phyloP scores from a whole-genome alignment of 2,329 filamentous ascomycete species.

The Fusarium xyrophilum region DNA sequence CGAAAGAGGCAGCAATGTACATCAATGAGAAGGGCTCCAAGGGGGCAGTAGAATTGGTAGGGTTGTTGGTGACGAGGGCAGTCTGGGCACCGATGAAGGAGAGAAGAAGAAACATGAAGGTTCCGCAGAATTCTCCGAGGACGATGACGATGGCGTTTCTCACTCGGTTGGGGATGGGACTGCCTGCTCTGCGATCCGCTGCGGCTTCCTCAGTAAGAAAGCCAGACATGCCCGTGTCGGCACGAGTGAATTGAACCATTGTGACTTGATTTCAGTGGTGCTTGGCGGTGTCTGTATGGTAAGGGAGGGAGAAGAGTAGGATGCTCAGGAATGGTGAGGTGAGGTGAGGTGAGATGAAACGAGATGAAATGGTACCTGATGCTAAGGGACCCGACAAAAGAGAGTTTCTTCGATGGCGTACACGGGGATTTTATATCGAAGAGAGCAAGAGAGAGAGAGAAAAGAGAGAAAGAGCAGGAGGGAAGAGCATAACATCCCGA shows the following conservation, averaged over 20 bases:
- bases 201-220: constrained; percentile 25
- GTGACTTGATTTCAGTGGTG: background rate
- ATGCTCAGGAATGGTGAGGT: background rate
- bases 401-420: constrained; percentile 9
- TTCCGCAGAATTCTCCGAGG: constrained; percentile 60
- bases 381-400: background rate
- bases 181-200: constrained; percentile 1
- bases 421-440: constrained; percentile 26
- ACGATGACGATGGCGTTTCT: constrained; percentile 52
- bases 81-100: constrained; percentile 51
- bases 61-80: constrained; percentile 45
- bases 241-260: constrained; percentile 25
- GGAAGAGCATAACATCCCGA: background rate
- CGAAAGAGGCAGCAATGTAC: constrained; percentile 59
- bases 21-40: constrained; percentile 50
- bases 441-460: background rate
- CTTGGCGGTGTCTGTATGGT: background rate
- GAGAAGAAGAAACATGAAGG: constrained; percentile 60
- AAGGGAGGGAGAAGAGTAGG: background rate
- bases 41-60: constrained; percentile 36
- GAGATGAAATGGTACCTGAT: background rate
- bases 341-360: background rate
- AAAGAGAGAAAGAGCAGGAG: background rate
- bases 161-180: constrained; percentile 4
- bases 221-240: constrained; percentile 9